These are phyloP conservation scores for Calonectria fujianensis DNA, from an alignment of 2,329 filamentous ascomycete genomes.

Conservation along the genomic window DNA sequence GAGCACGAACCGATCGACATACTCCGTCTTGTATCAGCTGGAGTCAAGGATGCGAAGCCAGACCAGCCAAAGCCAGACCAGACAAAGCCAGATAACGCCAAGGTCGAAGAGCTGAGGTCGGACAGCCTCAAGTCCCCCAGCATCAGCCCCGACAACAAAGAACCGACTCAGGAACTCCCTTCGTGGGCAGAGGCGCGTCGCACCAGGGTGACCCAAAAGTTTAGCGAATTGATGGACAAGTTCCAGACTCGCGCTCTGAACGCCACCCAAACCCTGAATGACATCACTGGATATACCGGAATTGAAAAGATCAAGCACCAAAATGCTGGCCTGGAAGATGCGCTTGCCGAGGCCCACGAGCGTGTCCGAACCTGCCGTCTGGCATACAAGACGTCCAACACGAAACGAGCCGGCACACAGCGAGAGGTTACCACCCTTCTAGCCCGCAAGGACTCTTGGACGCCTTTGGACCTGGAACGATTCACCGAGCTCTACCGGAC, in stretches of 20 bases:
- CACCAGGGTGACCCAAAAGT: constrained; percentile 58
- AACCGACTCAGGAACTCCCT: constrained; percentile 54
- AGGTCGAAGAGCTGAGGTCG: constrained; percentile 25
- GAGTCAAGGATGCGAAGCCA: constrained; percentile 14
- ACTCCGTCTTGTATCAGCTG: constrained; percentile 40
- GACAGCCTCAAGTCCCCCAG: constrained; percentile 32
- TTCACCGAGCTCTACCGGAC: constrained; percentile 95
- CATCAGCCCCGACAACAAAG: constrained; percentile 36
- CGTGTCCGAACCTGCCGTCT: constrained; percentile 83
- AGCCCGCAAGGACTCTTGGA: constrained; percentile 95
- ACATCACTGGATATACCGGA: constrained; percentile 93
- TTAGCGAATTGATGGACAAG: constrained; percentile 84
- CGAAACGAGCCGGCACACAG: constrained; percentile 89
- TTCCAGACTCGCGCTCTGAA: constrained; percentile 89
- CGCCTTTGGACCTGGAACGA: constrained; percentile 88
- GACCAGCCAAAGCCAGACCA: constrained; percentile 4
- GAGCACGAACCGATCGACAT: constrained; percentile 49
- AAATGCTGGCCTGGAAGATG: constrained; percentile 80
- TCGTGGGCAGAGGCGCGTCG: constrained; percentile 59
- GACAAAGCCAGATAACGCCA: background rate
- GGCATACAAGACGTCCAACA: constrained; percentile 88
- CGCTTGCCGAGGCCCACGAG: constrained; percentile 75
- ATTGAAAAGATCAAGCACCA: constrained; percentile 90
- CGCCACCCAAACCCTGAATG: constrained; percentile 92
- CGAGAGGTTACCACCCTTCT: constrained; percentile 96